Conservation (phyloP, 2,329 filamentous ascomycete species). For the Aureobasidium sp. region DNA sequence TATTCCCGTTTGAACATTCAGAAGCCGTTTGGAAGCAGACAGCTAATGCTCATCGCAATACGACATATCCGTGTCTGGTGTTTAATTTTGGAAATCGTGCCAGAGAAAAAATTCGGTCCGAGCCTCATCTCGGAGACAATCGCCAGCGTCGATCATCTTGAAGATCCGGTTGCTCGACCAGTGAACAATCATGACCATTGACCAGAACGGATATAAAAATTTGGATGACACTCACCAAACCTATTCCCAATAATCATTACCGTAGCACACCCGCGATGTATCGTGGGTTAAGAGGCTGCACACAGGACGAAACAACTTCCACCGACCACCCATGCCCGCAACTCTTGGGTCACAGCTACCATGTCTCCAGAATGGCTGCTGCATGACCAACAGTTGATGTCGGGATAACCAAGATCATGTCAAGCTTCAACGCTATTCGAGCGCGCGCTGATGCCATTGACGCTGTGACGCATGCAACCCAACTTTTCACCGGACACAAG, state of each 20-base stretch:
- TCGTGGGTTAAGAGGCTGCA: background rate
- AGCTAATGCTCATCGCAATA: background rate
- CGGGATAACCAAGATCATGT: slow-evolving; percentile 2
- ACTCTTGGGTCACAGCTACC: background rate
- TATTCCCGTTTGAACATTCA: background rate
- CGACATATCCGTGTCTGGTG: slow-evolving; percentile 12
- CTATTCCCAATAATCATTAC: background rate
- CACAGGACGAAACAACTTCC: background rate
- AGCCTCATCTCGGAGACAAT: slow-evolving; percentile 7
- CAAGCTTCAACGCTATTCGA: slow-evolving; percentile 7
- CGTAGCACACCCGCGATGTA: background rate
- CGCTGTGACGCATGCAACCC: slow-evolving; percentile 3
- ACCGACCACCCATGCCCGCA: background rate
- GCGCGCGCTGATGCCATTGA: background rate
- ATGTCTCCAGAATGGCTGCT: background rate
- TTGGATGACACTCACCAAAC: background rate
- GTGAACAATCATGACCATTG: background rate
- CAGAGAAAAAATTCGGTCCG: slow-evolving; percentile 8
- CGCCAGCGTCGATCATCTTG: background rate
- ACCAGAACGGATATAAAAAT: too few relatives aligned
- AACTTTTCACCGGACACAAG: background rate
- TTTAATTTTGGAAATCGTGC: slow-evolving; percentile 9
- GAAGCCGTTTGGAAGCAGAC: background rate
- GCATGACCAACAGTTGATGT: background rate
- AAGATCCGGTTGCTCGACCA: background rate